A percentile compares a stretch with the other conserved stretches of the same genome.
Conservation (phyloP, 768 basidiomycete species). For the Pulveroboletus ravenelii region DNA sequence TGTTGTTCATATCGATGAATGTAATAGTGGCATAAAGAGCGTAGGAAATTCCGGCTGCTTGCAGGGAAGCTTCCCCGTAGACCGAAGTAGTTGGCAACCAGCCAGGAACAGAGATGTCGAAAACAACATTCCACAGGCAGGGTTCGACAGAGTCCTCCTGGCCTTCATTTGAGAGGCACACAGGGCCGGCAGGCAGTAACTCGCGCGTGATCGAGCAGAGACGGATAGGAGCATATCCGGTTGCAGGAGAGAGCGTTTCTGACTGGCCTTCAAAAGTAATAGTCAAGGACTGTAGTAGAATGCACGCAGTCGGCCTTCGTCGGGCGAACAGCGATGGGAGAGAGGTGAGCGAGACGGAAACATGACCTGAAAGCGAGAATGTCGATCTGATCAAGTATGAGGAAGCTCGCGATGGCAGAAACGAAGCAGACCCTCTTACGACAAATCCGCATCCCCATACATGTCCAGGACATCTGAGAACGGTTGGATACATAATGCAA, state of each 20-base stretch:
- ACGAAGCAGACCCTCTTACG: slow-evolving; percentile 40
- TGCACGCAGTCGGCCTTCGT: slow-evolving; percentile 40
- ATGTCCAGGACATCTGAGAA: slow-evolving; percentile 55
- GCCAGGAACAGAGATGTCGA: slow-evolving; percentile 81
- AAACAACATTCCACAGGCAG: slow-evolving; percentile 69
- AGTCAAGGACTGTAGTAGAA: slow-evolving; percentile 63
- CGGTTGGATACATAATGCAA: slow-evolving; percentile 62
- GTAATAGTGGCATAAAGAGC: slow-evolving; percentile 63
- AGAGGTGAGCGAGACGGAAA: slow-evolving; percentile 60
- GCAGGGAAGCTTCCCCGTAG: slow-evolving; percentile 40
- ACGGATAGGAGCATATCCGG: slow-evolving; percentile 66
- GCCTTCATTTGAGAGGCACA: slow-evolving; percentile 63
- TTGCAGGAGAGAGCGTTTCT: slow-evolving; percentile 59
- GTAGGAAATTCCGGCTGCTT: slow-evolving; percentile 58
- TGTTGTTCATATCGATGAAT: slow-evolving; percentile 45
- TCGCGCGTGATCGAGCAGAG: slow-evolving; percentile 64
- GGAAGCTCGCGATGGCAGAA: slow-evolving; percentile 6
- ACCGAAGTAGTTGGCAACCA: slow-evolving; percentile 72
- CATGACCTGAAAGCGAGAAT: slow-evolving; percentile 83
- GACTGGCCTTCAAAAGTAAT: slow-evolving; percentile 85
- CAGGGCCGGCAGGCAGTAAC: slow-evolving; percentile 42
- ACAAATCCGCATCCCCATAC: slow-evolving; percentile 61
- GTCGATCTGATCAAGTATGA: slow-evolving; percentile 50
- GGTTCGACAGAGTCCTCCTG: slow-evolving; percentile 51
- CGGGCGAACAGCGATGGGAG: slow-evolving; percentile 54